phyloP scores from a whole-genome alignment of 805 yeast genomes.

The Nakazawaea holstii region DNA sequence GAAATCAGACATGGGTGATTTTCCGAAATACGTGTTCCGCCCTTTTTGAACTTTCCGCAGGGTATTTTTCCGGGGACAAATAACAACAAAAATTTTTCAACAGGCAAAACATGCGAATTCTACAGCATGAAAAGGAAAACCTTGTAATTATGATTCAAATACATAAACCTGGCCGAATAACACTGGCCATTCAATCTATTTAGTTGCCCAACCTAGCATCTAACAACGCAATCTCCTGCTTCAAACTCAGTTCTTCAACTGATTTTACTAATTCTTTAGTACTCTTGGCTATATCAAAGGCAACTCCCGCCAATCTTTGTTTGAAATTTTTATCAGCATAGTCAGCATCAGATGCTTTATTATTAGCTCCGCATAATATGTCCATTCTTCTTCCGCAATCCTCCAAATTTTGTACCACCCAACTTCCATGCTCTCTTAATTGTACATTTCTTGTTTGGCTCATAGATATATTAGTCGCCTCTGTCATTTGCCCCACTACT shows the following conservation, averaged over 20 bases:
- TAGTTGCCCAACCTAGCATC: slow-evolving; percentile 50
- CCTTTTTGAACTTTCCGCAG: no score
- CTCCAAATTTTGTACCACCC: slow-evolving; percentile 81
- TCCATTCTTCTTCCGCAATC: slow-evolving; percentile 86
- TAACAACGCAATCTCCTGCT: slow-evolving; percentile 77
- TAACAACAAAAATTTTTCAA: no score
- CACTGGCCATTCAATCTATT: no score
- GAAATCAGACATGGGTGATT: no score
- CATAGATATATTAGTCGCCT: slow-evolving; percentile 84
- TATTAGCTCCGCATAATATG: slow-evolving; percentile 45
- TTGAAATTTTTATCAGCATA: slow-evolving; percentile 85
- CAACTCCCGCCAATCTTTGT: slow-evolving; percentile 92
- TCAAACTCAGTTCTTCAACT: slow-evolving; percentile 89
- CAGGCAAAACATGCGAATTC: no score
- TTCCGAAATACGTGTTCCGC: no score
- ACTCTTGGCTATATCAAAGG: slow-evolving; percentile 93
- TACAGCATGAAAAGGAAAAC: no score
- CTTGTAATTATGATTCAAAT: no score
- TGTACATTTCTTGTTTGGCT: slow-evolving; percentile 79
- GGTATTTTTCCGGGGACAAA: no score
- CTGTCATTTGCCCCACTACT: slow-evolving; percentile 83
- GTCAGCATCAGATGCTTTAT: slow-evolving; percentile 42
- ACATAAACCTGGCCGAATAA: no score
- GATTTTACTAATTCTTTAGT: slow-evolving; percentile 94
- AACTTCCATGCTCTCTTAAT: slow-evolving; percentile 83